Percentiles rank a stretch among this genome's conserved stretches.
phyloP scores from a whole-genome alignment of 495 filamentous ascomycete species.

The Articulospora tetracladia region DNA sequence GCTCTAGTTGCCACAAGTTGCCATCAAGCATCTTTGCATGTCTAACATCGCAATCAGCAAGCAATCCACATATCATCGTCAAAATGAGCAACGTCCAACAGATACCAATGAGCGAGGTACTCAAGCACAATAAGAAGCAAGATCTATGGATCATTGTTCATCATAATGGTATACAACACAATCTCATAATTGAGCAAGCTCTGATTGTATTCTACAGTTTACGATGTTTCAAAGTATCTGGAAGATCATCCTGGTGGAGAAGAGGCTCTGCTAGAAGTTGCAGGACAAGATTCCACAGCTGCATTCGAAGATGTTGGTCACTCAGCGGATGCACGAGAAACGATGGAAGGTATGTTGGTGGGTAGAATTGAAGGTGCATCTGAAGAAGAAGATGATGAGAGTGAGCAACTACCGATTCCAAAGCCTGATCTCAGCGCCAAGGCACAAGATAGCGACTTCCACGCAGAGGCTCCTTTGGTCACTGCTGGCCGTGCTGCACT shows the following conservation, averaged over 20 bases:
- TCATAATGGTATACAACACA: conserved; percentile 40
- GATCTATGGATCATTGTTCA: conserved; percentile 58
- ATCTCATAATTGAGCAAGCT: neutral
- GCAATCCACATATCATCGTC: no score
- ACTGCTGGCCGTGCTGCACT: neutral
- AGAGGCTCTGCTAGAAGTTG: conserved; percentile 49
- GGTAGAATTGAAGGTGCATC: conserved; percentile 26
- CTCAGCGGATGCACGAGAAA: conserved; percentile 45
- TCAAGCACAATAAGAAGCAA: conserved; percentile 48
- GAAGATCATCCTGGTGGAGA: conserved; percentile 58
- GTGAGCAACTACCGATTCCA: conserved; percentile 8
- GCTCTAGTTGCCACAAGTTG: no score
- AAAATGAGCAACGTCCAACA: conserved; percentile 19
- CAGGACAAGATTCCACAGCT: conserved; percentile 52
- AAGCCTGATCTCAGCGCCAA: conserved; percentile 3
- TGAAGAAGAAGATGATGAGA: conserved; percentile 3
- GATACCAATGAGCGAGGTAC: conserved; percentile 43
- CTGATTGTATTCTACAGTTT: conserved; percentile 37
- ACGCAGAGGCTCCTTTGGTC: neutral
- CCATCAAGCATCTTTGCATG: no score
- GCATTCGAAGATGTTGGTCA: conserved; percentile 58
- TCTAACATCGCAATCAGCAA: no score
- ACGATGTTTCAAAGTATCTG: conserved; percentile 54
- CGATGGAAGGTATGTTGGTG: conserved; percentile 24
- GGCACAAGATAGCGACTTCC: neutral